These are phyloP conservation scores for Arachnomyces sp. DNA, from an alignment of 2,329 filamentous ascomycete species.

Conservation along the genomic window DNA sequence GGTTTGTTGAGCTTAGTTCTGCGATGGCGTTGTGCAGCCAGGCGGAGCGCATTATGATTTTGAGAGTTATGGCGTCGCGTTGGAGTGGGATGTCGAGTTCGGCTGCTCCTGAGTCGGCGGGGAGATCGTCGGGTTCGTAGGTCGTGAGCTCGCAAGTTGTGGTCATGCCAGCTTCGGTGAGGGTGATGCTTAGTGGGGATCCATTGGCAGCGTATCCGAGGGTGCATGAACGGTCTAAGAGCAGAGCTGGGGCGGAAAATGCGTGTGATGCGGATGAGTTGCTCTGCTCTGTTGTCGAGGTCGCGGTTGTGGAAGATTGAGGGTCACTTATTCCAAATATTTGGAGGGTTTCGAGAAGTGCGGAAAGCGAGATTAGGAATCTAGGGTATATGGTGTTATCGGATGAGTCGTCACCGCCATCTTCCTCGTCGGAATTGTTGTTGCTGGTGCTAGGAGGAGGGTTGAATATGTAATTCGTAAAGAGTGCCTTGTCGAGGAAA, in stretches of 20 bases:
- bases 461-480: constrained; percentile 73
- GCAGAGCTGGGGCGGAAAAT: constrained; percentile 74
- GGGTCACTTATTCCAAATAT: constrained; percentile 75
- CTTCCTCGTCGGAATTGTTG: constrained; percentile 21
- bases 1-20: constrained; percentile 56
- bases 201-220: constrained; percentile 69
- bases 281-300: constrained; percentile 23
- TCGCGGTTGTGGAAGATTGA: constrained; percentile 28
- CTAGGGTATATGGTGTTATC: constrained; percentile 45
- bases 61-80: constrained; percentile 69
- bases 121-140: constrained; percentile 69
- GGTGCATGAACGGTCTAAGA: constrained; percentile 77
- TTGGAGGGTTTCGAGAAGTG: constrained; percentile 85
- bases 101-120: constrained; percentile 29
- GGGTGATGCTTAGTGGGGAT: constrained; percentile 70
- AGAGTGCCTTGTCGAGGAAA: constrained; percentile 81
- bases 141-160: constrained; percentile 87
- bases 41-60: constrained; percentile 77
- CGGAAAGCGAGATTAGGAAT: constrained; percentile 80
- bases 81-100: constrained; percentile 67
- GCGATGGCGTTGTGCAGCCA: constrained; percentile 45
- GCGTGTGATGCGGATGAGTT: constrained; percentile 51
- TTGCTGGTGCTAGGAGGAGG: constrained; percentile 24
- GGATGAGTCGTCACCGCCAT: constrained; percentile 32
- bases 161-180: constrained; percentile 77